Conservation (phyloP, 805 yeast species). For the Candida insectalens region DNA sequence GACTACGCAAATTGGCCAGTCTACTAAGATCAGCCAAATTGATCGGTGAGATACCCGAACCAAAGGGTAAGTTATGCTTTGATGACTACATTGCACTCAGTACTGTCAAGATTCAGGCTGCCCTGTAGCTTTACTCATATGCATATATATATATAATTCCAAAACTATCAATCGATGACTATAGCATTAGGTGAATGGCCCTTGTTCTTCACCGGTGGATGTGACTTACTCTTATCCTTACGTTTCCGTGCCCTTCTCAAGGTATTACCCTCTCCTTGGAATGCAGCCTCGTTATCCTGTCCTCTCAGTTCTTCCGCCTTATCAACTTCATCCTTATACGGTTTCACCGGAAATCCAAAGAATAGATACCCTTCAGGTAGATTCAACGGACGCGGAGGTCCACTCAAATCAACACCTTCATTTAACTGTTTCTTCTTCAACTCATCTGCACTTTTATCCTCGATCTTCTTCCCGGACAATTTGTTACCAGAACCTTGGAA, state of each 20-base stretch:
- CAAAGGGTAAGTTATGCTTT: constrained; percentile 6
- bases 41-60: neutral
- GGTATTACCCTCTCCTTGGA: constrained; percentile 65
- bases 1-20: constrained; percentile 36
- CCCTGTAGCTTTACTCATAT: neutral
- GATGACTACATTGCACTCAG: constrained; percentile 16
- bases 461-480: constrained; percentile 48
- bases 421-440: constrained; percentile 11
- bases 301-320: constrained; percentile 19
- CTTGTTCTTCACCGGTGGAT: constrained; percentile 50
- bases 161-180: constrained; percentile 63
- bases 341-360: constrained; percentile 80
- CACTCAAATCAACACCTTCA: constrained; percentile 33
- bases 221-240: constrained; percentile 41
- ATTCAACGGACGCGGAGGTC: constrained; percentile 60
- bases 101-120: neutral
- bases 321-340: constrained; percentile 31
- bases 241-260: constrained; percentile 51
- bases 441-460: constrained; percentile 7
- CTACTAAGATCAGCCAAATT: constrained; percentile 26
- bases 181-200: constrained; percentile 70
- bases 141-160: neutral
- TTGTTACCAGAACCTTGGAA: constrained; percentile 63
- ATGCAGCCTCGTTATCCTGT: constrained; percentile 18
- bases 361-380: constrained; percentile 83